Base-by-base conservation (phyloP, 2,329 filamentous ascomycete genomes). In the Colletotrichum destructivum region DNA sequence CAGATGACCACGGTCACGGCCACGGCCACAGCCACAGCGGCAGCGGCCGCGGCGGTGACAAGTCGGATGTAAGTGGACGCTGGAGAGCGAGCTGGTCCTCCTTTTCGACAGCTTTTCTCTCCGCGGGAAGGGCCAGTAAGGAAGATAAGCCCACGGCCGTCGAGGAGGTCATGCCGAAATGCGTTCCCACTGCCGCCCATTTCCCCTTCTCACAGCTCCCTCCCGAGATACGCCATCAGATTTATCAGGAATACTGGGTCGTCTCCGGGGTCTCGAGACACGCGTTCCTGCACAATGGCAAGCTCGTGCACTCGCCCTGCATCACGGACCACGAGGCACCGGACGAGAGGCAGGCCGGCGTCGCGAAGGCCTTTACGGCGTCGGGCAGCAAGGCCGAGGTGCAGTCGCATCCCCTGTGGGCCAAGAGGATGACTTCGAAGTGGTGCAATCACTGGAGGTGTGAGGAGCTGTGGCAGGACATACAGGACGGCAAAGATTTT, bases 401-500 rank as follows among this genome's bases (percentile, higher is more conserved):
- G 5, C 74, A 74, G 11, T 31, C 49, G 15, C 73, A 73, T 12
- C 66, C 57, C 21, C 46, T 68, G 31, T 75, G 74, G 74, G 73
- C 68, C 21, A 13, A 62, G 18, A 66, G 74, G 18, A 63, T 75
- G 66, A 46, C 65, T 3, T 75, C 74, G 12, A 40, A 35, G 12
- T 75, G 74, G 74, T 74, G 73, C 44, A 75, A 75, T n/a, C 74
- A 75, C 63, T 74, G 74, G 74, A 65, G 57, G 9, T 75, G 74
- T 49, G 66, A 74, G 11, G n/a, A 55, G 38, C 16, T 72, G 4
- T 72, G 69, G 63, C 61, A 75, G 31, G 67, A 73, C 15, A 57
- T 73, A 0, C 46, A 52, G 23, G 62, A 66, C 31, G 55, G 62
- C 5, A 26, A n/a, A 8, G 38, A 59, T 51, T 12, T 64, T 2